A percentile compares a stretch with the other conserved stretches of the same genome.
These are phyloP conservation scores for Candida golubevii DNA, from an alignment of 805 yeast species.

Conservation along the genomic window DNA sequence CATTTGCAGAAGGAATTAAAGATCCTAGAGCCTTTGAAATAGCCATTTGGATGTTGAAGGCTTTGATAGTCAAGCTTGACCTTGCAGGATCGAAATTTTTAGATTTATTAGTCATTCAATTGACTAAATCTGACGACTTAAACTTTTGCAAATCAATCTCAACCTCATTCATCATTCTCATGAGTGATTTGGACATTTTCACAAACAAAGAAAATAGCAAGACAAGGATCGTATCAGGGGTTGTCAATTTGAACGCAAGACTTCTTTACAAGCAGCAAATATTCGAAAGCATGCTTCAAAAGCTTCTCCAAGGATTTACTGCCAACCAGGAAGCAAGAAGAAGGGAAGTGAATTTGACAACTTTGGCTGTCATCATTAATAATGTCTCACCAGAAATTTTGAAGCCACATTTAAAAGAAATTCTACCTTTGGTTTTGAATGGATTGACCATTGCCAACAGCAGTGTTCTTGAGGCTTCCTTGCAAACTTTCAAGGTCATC, in stretches of 20 bases:
- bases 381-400: constrained; percentile 62
- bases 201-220: constrained; percentile 35
- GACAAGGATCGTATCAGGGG: constrained; percentile 37
- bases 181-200: constrained; percentile 63
- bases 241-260: constrained; percentile 54
- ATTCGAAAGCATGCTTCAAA: constrained; percentile 57
- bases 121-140: constrained; percentile 28
- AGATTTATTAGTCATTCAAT: constrained; percentile 20
- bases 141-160: constrained; percentile 30
- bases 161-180: constrained; percentile 56
- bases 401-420: constrained; percentile 54
- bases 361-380: constrained; percentile 64
- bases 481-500: constrained; percentile 52
- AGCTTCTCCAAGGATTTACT: constrained; percentile 45
- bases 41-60: constrained; percentile 69
- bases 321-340: constrained; percentile 12
- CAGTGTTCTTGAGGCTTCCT: constrained; percentile 55
- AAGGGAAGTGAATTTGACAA: constrained; percentile 54
- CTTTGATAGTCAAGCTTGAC: constrained; percentile 58
- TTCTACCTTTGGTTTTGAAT: constrained; percentile 70
- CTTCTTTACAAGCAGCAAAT: constrained; percentile 77
- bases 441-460: constrained; percentile 48
- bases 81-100: constrained; percentile 23
- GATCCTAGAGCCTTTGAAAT: constrained; percentile 42
- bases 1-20: constrained; percentile 2